Conservation (phyloP, 768 basidiomycete species). For the Rhizopogon vulgaris region DNA sequence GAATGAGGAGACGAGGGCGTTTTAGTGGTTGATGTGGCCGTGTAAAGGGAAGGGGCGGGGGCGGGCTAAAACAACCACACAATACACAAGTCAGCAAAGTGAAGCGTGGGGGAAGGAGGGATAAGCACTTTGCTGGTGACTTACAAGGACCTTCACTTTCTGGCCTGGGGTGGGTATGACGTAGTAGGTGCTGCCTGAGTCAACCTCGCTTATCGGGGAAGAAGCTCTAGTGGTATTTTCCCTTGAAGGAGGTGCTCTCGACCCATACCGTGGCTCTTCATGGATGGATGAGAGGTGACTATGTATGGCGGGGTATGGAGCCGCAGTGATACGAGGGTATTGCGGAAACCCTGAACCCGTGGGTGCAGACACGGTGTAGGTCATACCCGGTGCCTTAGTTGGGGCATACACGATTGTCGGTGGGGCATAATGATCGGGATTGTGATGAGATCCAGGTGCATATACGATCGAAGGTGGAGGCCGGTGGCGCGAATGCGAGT, state of each 20-base stretch:
- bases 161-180: constrained; percentile 66
- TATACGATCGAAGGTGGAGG: constrained; percentile 57
- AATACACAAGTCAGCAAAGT: constrained; percentile 29
- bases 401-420: constrained; percentile 53
- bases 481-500: constrained; percentile 32
- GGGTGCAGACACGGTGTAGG: constrained; percentile 65
- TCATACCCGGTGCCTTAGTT: constrained; percentile 54
- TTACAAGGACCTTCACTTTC: constrained; percentile 69
- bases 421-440: constrained; percentile 49
- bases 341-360: constrained; percentile 29
- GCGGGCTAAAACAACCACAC: constrained; percentile 26
- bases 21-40: constrained; percentile 53
- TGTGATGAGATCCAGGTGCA: constrained; percentile 40
- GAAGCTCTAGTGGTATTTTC: constrained; percentile 28
- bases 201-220: constrained; percentile 31
- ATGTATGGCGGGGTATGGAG: constrained; percentile 36
- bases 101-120: constrained; percentile 12
- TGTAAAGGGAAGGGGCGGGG: constrained; percentile 46
- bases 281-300: constrained; percentile 30
- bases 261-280: constrained; percentile 31
- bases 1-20: constrained; percentile 49
- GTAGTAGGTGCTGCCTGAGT: constrained; percentile 70
- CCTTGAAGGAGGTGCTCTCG: constrained; percentile 22
- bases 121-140: constrained; percentile 22
- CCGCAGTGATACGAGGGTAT: constrained; percentile 35